Base-by-base conservation (phyloP, 176 grass and related monocot genomes). In the Microstegium vimineum region DNA sequence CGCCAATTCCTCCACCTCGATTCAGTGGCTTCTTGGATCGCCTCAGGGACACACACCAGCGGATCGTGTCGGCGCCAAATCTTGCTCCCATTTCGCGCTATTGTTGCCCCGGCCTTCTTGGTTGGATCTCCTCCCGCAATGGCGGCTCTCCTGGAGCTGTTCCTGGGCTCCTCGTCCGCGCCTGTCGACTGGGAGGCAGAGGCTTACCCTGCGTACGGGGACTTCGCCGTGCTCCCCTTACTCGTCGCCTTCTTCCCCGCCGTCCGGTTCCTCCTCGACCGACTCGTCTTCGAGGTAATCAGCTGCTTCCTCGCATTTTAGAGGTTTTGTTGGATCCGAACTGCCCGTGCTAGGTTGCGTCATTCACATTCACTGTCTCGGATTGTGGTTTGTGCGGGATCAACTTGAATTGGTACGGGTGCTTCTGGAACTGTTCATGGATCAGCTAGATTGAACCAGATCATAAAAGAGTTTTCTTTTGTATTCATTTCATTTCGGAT, bases 231-330 rank as follows among this genome's bases (percentile, higher is more conserved):
- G 23, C 95, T 97, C 51, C 95, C 95, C 4, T 86, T 97, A 54
- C 87, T 97, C 66, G 86, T 87, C 62, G 72, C 91, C 67, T 97
- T 94, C 95, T 97, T 97, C 86, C 92, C 86, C 16, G 85, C 90
- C 28, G 52, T 94, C 49, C 86, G 95, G 45, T 97, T 90, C 88
- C 85, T 97, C 83, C 92, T 97, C 47, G 95, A 94, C 87, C 85
- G 88, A 42, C 84, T 94, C 73, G 82, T 94, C 38, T 92, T 97
- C 80, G 90, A 97, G 92, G 95, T 97, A 84, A 77, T 65, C 66
- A 69, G 68, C 79, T 81, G 23, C 27, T 84, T 70, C 47, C 6
- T 15, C 30, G 27, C 61, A 12, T 60, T 9, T 7, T 26, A 20
- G 1, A 41, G 54, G 35, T 66, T n/a, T 32, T n/a, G 0, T 35